Percentiles rank a stretch among this genome's conserved stretches.
Conservation (phyloP, 2,329 filamentous ascomycete genomes). For the Fusarium penzigii region DNA sequence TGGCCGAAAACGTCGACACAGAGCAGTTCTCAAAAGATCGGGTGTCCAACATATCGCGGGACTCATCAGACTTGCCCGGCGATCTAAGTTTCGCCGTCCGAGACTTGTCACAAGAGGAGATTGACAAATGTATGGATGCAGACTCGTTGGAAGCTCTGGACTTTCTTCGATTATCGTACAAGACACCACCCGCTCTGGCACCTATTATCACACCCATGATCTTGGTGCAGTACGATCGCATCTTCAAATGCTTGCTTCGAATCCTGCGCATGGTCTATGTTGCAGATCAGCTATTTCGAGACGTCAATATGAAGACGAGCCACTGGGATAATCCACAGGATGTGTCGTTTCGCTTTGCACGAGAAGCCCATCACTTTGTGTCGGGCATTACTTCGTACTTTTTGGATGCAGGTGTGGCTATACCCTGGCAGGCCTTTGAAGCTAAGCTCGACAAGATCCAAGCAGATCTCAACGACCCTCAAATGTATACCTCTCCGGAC, state of each 20-base stretch:
- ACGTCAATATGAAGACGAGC: conserved; percentile 47
- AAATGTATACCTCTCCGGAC: conserved; percentile 35
- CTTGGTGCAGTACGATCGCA: conserved; percentile 77
- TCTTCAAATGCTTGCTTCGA: conserved; percentile 80
- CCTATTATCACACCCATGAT: conserved; percentile 71
- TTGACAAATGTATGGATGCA: conserved; percentile 80
- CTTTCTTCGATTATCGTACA: conserved; percentile 86
- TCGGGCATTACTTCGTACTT: conserved; percentile 73
- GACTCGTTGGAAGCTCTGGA: conserved; percentile 86
- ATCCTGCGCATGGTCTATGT: conserved; percentile 79
- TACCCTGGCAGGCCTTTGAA: conserved; percentile 73
- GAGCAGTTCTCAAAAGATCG: conserved; percentile 22
- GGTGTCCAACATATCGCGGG: conserved; percentile 32
- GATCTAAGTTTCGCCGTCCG: conserved; percentile 82
- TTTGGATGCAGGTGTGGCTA: conserved; percentile 73
- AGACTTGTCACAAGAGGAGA: conserved; percentile 74
- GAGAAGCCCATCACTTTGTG: conserved; percentile 81
- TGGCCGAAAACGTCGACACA: conserved; percentile 69
- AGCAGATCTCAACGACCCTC: conserved; percentile 49
- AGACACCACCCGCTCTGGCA: conserved; percentile 69
- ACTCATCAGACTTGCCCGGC: conserved; percentile 56
- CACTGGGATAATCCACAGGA: conserved; percentile 40
- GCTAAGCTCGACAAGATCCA: conserved; percentile 65
- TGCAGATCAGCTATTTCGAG: conserved; percentile 63
- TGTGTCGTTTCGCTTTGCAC: conserved; percentile 60